Evolutionary conservation across 768 basidiomycete genomes (phyloP).

Genomic region (Galerina marginata): DNA sequence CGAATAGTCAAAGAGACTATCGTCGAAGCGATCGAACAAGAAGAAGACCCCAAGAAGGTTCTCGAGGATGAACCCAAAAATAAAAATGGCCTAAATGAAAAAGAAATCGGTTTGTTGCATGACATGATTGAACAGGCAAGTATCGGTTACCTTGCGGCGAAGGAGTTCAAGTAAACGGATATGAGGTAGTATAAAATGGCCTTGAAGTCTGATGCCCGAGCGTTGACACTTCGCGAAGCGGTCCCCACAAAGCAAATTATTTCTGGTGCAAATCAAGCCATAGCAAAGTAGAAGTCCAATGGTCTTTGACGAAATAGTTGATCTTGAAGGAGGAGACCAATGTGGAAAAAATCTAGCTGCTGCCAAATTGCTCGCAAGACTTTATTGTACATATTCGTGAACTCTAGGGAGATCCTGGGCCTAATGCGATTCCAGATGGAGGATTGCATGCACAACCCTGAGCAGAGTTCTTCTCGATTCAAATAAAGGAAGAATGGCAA

Average conservation of each 20-base stretch:
- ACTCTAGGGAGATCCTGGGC: too few relatives aligned
- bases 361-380: too few relatives aligned
- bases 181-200: not conserved
- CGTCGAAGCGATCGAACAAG: conserved; percentile 1
- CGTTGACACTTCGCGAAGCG: too few relatives aligned
- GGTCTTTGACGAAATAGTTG: too few relatives aligned
- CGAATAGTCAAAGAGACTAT: conserved; percentile 13
- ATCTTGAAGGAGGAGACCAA: too few relatives aligned
- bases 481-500: conserved; percentile 15
- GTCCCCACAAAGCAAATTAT: too few relatives aligned
- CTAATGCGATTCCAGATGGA: not conserved
- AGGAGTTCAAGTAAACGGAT: not conserved
- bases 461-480: conserved; percentile 14
- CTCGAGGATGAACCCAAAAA: not conserved
- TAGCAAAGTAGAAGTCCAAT: too few relatives aligned
- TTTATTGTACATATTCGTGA: too few relatives aligned
- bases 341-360: too few relatives aligned
- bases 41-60: not conserved
- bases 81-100: not conserved
- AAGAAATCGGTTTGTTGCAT: not conserved
- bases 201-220: not conserved
- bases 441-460: conserved; percentile 6
- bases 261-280: too few relatives aligned
- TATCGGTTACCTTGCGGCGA: not conserved
- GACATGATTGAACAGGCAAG: conserved; percentile 1